Conservation (phyloP, 192 early-diverging fungal species). For the Podila epicladia region DNA sequence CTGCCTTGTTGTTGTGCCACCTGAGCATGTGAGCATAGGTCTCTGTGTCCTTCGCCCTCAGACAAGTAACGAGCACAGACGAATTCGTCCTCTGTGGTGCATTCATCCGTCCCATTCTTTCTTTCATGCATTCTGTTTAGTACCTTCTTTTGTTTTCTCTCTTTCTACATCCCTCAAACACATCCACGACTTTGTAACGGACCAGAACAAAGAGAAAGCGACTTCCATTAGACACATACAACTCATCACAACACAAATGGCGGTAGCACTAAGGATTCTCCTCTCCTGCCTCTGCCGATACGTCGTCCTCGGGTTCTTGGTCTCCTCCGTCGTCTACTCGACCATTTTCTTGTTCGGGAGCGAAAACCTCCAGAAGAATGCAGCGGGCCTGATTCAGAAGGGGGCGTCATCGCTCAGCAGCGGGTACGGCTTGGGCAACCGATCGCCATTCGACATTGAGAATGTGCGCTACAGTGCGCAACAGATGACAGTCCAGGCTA, state of each 20-base stretch:
- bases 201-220: background rate
- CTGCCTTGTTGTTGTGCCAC: no score
- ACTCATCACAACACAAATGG: background rate
- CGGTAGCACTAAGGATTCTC: background rate
- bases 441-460: background rate
- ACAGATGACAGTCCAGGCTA: background rate
- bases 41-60: no score
- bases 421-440: background rate
- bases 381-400: conserved; percentile 3
- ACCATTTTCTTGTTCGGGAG: background rate
- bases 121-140: background rate
- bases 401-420: background rate
- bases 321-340: background rate
- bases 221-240: background rate
- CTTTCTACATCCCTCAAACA: background rate
- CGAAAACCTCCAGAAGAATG: conserved; percentile 1
- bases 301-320: background rate
- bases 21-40: no score
- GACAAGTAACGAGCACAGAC: no score
- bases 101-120: background rate
- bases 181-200: background rate
- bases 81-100: background rate
- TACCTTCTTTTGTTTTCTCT: background rate
- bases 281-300: background rate
- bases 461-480: background rate